A percentile compares a stretch with the other conserved stretches of the same genome.
phyloP scores from a whole-genome alignment of 768 basidiomycete species.

The Kwoniella pini region DNA sequence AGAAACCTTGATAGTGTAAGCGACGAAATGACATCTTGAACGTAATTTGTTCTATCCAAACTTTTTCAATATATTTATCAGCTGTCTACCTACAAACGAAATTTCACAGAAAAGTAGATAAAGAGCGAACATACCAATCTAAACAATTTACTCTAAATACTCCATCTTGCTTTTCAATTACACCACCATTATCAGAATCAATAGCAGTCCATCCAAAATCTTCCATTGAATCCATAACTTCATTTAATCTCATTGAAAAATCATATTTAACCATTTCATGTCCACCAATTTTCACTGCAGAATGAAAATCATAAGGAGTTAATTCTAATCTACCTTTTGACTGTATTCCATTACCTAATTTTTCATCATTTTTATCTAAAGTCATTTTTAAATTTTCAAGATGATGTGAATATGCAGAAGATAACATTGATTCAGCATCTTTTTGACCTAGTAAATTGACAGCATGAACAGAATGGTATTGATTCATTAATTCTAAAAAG shows the following conservation, averaged over 20 bases:
- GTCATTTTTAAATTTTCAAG: conserved; percentile 55
- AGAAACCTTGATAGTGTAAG: conserved; percentile 80
- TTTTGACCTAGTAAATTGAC: conserved; percentile 89
- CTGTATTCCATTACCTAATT: conserved; percentile 33
- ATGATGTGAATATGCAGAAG: conserved; percentile 78
- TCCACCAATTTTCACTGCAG: conserved; percentile 72
- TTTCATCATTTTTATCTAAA: conserved; percentile 49
- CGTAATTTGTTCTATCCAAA: conserved; percentile 94
- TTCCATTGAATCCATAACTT: conserved; percentile 64
- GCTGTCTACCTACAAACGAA: background rate
- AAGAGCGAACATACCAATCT: conserved; percentile 44
- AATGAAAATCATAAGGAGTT: conserved; percentile 94
- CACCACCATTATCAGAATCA: conserved; percentile 37
- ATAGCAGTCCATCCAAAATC: conserved; percentile 72
- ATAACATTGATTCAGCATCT: conserved; percentile 85
- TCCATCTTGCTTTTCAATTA: conserved; percentile 81
- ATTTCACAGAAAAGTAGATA: background rate
- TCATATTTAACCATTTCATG: conserved; percentile 83
- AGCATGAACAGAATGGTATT: conserved; percentile 80
- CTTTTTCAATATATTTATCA: conserved; percentile 57
- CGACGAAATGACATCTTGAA: conserved; percentile 90
- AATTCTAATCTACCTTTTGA: conserved; percentile 53
- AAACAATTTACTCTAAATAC: conserved; percentile 63
- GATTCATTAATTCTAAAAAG: conserved; percentile 78
- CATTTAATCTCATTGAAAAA: conserved; percentile 58